phyloP scores from a whole-genome alignment of 768 basidiomycete species.

The Trametes cubensis region DNA sequence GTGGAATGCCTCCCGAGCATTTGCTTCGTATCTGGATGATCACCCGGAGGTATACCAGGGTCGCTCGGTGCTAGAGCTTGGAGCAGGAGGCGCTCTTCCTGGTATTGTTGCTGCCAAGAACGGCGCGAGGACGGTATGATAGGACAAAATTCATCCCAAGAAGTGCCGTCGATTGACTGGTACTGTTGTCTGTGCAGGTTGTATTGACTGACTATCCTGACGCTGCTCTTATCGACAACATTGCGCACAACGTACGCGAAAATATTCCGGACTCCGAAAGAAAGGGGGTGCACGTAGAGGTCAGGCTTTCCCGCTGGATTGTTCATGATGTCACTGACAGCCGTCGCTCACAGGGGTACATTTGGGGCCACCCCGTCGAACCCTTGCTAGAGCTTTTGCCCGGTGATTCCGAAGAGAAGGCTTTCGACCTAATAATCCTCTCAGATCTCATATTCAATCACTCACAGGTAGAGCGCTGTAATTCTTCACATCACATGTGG shows the following conservation, averaged over 20 bases:
- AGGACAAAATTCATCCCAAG: neutral
- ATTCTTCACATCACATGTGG: neutral
- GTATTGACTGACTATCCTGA: constrained; percentile 96
- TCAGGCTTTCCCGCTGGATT: constrained; percentile 37
- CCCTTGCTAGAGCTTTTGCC: constrained; percentile 44
- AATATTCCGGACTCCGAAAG: constrained; percentile 48
- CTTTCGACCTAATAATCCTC: constrained; percentile 82
- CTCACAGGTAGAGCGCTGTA: constrained; percentile 63
- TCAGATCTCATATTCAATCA: constrained; percentile 96
- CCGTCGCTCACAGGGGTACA: constrained; percentile 61
- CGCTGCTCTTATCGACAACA: constrained; percentile 68
- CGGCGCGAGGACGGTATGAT: constrained; percentile 66
- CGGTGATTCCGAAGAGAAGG: constrained; percentile 24
- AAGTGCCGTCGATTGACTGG: neutral
- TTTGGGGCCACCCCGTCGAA: constrained; percentile 70
- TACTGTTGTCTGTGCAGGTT: constrained; percentile 49
- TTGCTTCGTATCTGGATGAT: constrained; percentile 70
- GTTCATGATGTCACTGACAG: neutral
- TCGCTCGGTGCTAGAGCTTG: constrained; percentile 76
- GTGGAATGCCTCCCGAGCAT: constrained; percentile 79
- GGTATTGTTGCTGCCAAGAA: constrained; percentile 73
- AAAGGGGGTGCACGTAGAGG: constrained; percentile 37
- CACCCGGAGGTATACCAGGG: constrained; percentile 49
- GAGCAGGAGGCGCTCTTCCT: constrained; percentile 91
- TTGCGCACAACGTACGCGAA: constrained; percentile 62